phyloP scores from a whole-genome alignment of 352 stramenopile species.

The Globisporangium viniferum region DNA sequence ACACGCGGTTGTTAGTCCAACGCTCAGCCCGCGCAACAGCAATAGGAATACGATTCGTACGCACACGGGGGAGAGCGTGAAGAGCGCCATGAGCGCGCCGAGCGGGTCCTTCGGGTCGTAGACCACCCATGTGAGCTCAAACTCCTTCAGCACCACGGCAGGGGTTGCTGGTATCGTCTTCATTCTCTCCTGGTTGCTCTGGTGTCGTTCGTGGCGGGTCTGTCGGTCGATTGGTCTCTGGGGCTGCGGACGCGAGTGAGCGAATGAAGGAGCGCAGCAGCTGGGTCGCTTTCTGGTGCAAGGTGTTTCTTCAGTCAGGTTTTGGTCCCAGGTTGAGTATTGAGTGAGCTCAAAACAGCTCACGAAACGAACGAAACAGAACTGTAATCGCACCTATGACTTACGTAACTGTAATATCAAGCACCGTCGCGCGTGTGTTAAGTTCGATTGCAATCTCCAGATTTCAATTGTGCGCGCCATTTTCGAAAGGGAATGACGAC shows the following conservation, averaged over 20 bases:
- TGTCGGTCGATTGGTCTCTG: background rate
- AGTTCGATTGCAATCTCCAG: too few relatives aligned
- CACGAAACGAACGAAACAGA: background rate
- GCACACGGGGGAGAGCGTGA: slow-evolving; percentile 74
- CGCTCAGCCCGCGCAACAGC: background rate
- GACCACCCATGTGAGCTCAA: slow-evolving; percentile 83
- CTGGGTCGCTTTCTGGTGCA: background rate
- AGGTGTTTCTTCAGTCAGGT: background rate
- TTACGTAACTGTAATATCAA: background rate
- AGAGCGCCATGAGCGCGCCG: slow-evolving; percentile 62
- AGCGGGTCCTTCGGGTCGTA: slow-evolving; percentile 74
- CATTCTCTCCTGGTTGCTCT: background rate
- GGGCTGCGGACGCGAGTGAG: background rate
- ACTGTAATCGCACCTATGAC: background rate
- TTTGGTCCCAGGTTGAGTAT: background rate
- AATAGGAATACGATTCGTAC: background rate
- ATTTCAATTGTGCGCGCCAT: background rate
- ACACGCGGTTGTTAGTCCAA: background rate
- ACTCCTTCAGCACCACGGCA: slow-evolving; percentile 45
- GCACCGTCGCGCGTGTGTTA: background rate
- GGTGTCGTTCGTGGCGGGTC: background rate
- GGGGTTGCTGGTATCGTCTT: slow-evolving; percentile 2
- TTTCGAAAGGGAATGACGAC: background rate
- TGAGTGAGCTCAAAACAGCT: background rate
- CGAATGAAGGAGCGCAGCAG: background rate